Evolutionary conservation across 2,329 filamentous ascomycete species (phyloP).

Genomic region (Exophiala dermatitidis): DNA sequence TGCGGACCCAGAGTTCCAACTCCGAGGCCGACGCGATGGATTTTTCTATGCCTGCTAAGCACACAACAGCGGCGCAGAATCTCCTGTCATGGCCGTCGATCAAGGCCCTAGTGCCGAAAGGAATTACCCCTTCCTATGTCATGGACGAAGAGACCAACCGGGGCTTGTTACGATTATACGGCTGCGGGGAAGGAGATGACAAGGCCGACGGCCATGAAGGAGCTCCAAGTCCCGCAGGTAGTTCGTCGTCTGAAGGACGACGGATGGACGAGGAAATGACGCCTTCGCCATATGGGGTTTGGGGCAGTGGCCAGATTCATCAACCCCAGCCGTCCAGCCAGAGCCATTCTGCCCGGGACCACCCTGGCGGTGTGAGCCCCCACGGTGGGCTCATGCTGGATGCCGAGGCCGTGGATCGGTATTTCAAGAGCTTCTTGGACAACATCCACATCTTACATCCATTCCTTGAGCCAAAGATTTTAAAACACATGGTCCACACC

Average conservation of each 20-base stretch:
- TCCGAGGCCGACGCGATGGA: slow-evolving; percentile 45
- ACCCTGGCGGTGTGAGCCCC: slow-evolving; percentile 44
- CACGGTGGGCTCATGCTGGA: slow-evolving; percentile 49
- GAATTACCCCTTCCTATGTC: slow-evolving; percentile 51
- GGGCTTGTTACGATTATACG: slow-evolving; percentile 67
- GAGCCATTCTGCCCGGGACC: slow-evolving; percentile 27
- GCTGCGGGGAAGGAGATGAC: slow-evolving; percentile 67
- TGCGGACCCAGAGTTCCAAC: slow-evolving; percentile 37
- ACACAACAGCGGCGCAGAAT: slow-evolving; percentile 83
- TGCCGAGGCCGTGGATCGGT: slow-evolving; percentile 41
- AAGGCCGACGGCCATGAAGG: slow-evolving; percentile 44
- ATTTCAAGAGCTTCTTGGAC: slow-evolving; percentile 50
- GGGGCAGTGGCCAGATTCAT: slow-evolving; percentile 43
- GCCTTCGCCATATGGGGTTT: slow-evolving; percentile 43
- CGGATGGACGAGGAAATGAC: slow-evolving; percentile 29
- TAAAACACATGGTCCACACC: slow-evolving; percentile 46
- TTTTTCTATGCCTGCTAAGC: slow-evolving; percentile 70
- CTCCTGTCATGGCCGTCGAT: slow-evolving; percentile 68
- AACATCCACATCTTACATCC: slow-evolving; percentile 60
- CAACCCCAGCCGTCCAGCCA: slow-evolving; percentile 27
- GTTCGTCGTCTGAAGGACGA: slow-evolving; percentile 31
- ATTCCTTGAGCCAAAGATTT: slow-evolving; percentile 50
- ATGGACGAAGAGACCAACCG: slow-evolving; percentile 67
- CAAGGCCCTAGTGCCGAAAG: slow-evolving; percentile 51
- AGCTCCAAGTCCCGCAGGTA: slow-evolving; percentile 35